Base-by-base conservation (phyloP, 192 early-diverging fungal genomes). In the Borealophlyctis nickersoniae region DNA sequence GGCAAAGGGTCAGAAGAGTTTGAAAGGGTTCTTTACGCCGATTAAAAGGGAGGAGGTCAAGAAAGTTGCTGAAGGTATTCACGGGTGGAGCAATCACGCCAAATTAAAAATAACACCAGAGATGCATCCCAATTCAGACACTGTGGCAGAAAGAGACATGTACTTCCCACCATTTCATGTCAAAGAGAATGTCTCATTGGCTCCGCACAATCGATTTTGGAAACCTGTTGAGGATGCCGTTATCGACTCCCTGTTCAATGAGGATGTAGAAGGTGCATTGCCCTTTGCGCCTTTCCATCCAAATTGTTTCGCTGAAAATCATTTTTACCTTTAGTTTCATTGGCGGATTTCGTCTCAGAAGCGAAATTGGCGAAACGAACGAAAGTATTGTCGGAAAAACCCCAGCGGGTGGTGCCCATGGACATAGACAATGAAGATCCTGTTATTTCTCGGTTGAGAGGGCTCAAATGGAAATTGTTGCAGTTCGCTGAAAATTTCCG, bases 401-500 rank as follows among this genome's bases (percentile, higher is more conserved):
- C n/a, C n/a, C n/a, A n/a, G n/a, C n/a, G n/a, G n/a, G n/a, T n/a
- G n/a, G n/a, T n/a, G n/a, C n/a, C n/a, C n/a, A n/a, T n/a, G n/a
- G n/a, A n/a, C n/a, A n/a, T n/a, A n/a, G n/a, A n/a, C n/a, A n/a
- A n/a, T n/a, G n/a, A n/a, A n/a, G n/a, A n/a, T 48, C 11, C 39
- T n/a, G 39, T 50, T 27, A 65, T 60, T 24, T 13, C 49, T n/a
- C n/a, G 39, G n/a, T 52, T 48, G 36, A 30, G 56, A 52, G n/a
- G 34, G n/a, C 39, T n/a, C 24, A 61, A 54, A 28, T 81, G 70
- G 85, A 86, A 88, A 70, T 71, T 91, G 0, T 54, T 92, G 14
- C 85, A 90, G 58, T 92, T 88, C 65, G 51, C 45, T 11, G 87
- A 87, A 63, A 81, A 92, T 51, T 74, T 86, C 32, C 75, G 91